Conservation (phyloP, 2,329 filamentous ascomycete species). For the Colletotrichum tamarilloi region DNA sequence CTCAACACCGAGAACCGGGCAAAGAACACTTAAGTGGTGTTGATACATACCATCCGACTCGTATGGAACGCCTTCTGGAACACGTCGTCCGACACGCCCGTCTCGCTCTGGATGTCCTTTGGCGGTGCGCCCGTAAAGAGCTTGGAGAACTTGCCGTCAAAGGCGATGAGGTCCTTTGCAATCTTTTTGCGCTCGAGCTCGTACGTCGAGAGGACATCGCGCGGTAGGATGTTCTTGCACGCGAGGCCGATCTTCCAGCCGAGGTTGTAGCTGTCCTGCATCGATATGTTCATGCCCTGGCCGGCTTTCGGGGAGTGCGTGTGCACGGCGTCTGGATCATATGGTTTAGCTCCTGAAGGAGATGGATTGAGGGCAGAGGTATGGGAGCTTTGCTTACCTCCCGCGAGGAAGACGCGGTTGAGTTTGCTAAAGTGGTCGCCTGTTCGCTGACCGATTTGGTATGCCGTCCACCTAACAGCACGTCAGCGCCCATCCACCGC, state of each 20-base stretch:
- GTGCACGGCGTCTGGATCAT: conserved; percentile 64
- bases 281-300: conserved; percentile 78
- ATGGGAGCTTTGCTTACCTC: conserved; percentile 41
- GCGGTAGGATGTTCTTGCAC: conserved; percentile 54
- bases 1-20: not conserved
- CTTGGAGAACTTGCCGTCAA: conserved; percentile 68
- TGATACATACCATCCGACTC: conserved; percentile 54
- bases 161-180: conserved; percentile 67
- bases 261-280: conserved; percentile 73
- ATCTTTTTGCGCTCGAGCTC: conserved; percentile 65
- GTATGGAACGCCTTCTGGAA: conserved; percentile 72
- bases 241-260: conserved; percentile 67
- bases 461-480: conserved; percentile 63
- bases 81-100: conserved; percentile 69
- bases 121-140: conserved; percentile 67
- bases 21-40: too few relatives aligned
- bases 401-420: conserved; percentile 75
- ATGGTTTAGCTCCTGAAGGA: not conserved
- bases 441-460: conserved; percentile 76
- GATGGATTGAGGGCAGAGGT: not conserved
- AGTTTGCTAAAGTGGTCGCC: conserved; percentile 65
- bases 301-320: conserved; percentile 71
- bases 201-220: conserved; percentile 60
- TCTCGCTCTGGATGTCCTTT: conserved; percentile 68
- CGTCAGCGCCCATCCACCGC: not conserved